Percentiles rank a stretch among this genome's conserved stretches.
These are phyloP conservation scores for Hygrophorus pudorinus DNA, from an alignment of 768 basidiomycete genomes.

Conservation along the genomic window DNA sequence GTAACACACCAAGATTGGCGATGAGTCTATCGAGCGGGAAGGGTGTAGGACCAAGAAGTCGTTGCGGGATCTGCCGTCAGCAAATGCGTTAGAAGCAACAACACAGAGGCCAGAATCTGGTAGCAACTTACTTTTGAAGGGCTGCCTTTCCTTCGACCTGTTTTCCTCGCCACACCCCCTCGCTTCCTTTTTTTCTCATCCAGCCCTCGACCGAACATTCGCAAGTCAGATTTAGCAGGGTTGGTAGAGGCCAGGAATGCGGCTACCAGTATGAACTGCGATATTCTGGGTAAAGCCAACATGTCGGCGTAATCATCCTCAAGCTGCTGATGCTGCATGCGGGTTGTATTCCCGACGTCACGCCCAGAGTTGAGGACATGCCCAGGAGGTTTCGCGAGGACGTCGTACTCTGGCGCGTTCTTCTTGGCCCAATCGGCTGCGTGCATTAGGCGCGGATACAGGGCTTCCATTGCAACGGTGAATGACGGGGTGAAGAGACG, in stretches of 20 bases:
- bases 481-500: constrained; percentile 56
- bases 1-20: constrained; percentile 67
- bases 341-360: neutral
- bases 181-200: constrained; percentile 50
- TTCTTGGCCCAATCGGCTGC: constrained; percentile 51
- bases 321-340: neutral
- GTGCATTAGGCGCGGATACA: constrained; percentile 60
- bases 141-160: constrained; percentile 26
- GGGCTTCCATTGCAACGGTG: constrained; percentile 48
- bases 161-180: constrained; percentile 27
- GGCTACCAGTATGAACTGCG: constrained; percentile 67
- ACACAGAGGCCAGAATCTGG: neutral
- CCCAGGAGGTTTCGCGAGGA: constrained; percentile 23
- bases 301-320: constrained; percentile 13
- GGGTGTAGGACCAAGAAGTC: constrained; percentile 66
- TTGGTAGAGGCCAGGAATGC: constrained; percentile 81
- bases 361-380: no score
- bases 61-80: constrained; percentile 49
- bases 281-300: constrained; percentile 47
- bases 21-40: constrained; percentile 76
- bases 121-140: constrained; percentile 33
- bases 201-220: constrained; percentile 71
- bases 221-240: constrained; percentile 66
- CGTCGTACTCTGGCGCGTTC: constrained; percentile 36
- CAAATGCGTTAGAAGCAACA: neutral